phyloP scores from a whole-genome alignment of 2,329 filamentous ascomycete genomes.

The Colletotrichum somersetense region DNA sequence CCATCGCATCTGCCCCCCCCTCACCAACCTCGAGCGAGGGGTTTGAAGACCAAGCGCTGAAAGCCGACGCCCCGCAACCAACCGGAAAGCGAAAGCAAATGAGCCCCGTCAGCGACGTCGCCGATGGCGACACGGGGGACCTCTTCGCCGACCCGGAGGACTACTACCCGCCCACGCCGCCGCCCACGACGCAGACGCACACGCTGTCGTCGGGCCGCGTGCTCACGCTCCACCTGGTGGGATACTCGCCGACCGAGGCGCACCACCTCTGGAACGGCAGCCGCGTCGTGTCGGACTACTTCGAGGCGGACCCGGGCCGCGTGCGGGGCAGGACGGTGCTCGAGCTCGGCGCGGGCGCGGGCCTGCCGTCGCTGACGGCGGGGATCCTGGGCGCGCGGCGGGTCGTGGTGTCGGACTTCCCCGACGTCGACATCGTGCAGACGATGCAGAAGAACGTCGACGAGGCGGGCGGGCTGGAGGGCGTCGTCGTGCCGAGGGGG shows the following conservation, averaged over 20 bases:
- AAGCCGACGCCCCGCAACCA: too few species aligned
- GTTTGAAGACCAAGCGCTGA: too few species aligned
- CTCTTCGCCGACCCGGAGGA: conserved; percentile 86
- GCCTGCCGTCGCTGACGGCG: conserved; percentile 84
- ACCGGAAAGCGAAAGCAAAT: background rate
- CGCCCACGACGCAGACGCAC: conserved; percentile 80
- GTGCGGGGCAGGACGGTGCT: conserved; percentile 79
- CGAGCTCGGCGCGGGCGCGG: conserved; percentile 90
- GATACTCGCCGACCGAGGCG: conserved; percentile 89
- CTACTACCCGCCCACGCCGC: conserved; percentile 83
- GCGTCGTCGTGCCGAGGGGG: conserved; percentile 70
- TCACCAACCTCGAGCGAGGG: background rate
- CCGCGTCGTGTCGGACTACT: conserved; percentile 80
- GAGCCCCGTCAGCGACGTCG: conserved; percentile 37
- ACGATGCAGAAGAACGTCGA: conserved; percentile 84
- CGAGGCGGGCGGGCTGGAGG: conserved; percentile 54
- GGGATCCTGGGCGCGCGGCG: conserved; percentile 77
- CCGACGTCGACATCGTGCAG: conserved; percentile 83
- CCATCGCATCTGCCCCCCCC: conserved; percentile 1
- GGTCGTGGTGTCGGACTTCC: conserved; percentile 89
- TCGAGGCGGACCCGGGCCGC: conserved; percentile 76
- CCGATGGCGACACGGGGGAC: conserved; percentile 56
- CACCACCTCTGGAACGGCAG: conserved; percentile 94
- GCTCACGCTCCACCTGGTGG: conserved; percentile 83
- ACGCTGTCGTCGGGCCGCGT: conserved; percentile 74